Percentiles rank a stretch among this genome's conserved stretches.
Evolutionary conservation across 164 flowering plant genomes (phyloP).

Genomic region (Chimonanthus praecox): DNA sequence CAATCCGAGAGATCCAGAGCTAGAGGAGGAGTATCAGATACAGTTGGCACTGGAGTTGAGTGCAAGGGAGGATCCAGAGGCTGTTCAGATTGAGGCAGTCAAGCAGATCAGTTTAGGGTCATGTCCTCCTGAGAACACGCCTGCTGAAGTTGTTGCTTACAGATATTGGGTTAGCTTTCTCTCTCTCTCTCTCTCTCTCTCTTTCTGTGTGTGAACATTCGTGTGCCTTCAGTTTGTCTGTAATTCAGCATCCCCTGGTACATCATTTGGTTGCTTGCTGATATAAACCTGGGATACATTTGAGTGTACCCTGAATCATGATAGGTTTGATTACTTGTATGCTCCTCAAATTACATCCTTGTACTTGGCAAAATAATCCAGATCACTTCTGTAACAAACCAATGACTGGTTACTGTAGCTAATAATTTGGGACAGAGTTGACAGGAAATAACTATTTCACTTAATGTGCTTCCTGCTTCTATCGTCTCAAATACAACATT

Average conservation of each 20-base stretch:
- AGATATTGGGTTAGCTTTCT: conserved; percentile 79
- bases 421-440: not conserved
- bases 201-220: too few relatives aligned
- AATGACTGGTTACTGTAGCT: not conserved
- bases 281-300: not conserved
- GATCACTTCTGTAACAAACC: not conserved
- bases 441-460: not conserved
- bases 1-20: conserved; percentile 61
- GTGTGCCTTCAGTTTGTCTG: not conserved
- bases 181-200: not conserved
- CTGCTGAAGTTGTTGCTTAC: conserved; percentile 81
- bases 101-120: conserved; percentile 96
- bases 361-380: too few relatives aligned
- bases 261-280: not conserved
- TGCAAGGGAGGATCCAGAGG: conserved; percentile 95
- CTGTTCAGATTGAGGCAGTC: conserved; percentile 92
- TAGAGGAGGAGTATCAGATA: conserved; percentile 94
- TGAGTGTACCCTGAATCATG: not conserved
- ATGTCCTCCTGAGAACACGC: conserved; percentile 61
- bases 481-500: not conserved
- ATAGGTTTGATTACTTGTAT: not conserved
- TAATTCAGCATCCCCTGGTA: not conserved
- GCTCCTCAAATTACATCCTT: too few relatives aligned
- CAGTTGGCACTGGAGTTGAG: conserved; percentile 92
- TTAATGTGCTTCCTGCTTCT: not conserved